A percentile compares a stretch with the other conserved stretches of the same genome.
Evolutionary conservation across 768 basidiomycete species (phyloP).

Genomic region (Exsudoporus frostii): DNA sequence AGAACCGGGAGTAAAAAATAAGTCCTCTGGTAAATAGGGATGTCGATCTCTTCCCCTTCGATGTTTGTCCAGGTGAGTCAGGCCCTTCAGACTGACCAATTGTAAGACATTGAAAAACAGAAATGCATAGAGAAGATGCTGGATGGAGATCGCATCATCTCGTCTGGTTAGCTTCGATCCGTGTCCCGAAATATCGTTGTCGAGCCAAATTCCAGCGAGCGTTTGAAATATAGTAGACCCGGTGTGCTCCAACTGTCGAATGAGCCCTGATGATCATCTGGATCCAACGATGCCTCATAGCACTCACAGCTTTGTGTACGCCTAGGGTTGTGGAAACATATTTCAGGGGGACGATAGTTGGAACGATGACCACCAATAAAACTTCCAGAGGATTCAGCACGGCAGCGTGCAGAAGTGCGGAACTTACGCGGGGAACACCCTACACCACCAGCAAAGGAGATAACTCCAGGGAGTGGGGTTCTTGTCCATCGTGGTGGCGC

Average conservation of each 20-base stretch:
- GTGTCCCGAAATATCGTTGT: slow-evolving; percentile 28
- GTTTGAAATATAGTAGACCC: slow-evolving; percentile 74
- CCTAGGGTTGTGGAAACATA: slow-evolving; percentile 79
- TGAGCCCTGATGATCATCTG: not conserved
- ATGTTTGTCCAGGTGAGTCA: slow-evolving; percentile 47
- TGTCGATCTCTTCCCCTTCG: slow-evolving; percentile 30
- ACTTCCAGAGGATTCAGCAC: slow-evolving; percentile 40
- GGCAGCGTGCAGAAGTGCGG: not conserved
- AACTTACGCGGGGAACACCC: slow-evolving; percentile 65
- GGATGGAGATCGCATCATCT: slow-evolving; percentile 38
- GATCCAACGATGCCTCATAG: not conserved
- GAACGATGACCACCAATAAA: slow-evolving; percentile 70
- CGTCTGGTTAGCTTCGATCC: slow-evolving; percentile 14
- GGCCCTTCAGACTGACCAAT: slow-evolving; percentile 44
- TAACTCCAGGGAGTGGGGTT: slow-evolving; percentile 59
- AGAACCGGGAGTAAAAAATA: not conserved
- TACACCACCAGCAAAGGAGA: slow-evolving; percentile 61
- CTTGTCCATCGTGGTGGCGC: slow-evolving; percentile 55
- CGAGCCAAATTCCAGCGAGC: slow-evolving; percentile 65
- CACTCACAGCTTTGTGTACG: slow-evolving; percentile 70
- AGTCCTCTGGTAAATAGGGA: slow-evolving; percentile 15
- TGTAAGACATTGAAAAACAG: slow-evolving; percentile 56
- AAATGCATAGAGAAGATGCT: slow-evolving; percentile 56
- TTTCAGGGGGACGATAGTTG: slow-evolving; percentile 63
- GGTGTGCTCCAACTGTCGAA: slow-evolving; percentile 63